Conservation (phyloP, 202 grass and related monocot genomes). For the Thinopyrum obtusiflorum region DNA sequence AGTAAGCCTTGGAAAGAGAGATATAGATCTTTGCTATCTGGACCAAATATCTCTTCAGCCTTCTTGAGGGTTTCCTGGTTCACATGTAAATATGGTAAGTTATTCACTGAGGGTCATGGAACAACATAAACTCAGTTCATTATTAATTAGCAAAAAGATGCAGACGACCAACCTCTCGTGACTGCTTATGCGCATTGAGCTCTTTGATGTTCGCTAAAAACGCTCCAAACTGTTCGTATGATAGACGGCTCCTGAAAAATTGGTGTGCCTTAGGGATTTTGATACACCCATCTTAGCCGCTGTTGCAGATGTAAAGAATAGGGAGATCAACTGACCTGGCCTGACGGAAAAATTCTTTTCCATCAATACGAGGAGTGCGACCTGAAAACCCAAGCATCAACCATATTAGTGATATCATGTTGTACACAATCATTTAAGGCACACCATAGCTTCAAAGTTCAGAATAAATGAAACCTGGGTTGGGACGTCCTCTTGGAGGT, state of each 20-base stretch:
- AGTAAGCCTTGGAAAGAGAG: slow-evolving; percentile 86
- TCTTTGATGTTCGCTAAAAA: slow-evolving; percentile 97
- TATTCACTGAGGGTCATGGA: neutral
- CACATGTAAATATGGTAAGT: slow-evolving; percentile 9
- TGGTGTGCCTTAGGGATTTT: neutral
- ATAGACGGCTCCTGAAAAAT: slow-evolving; percentile 76
- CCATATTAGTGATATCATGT: neutral
- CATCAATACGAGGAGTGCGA: slow-evolving; percentile 79
- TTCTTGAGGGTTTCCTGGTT: slow-evolving; percentile 91
- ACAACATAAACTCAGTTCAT: neutral
- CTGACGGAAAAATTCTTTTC: slow-evolving; percentile 96
- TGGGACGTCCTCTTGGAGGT: slow-evolving; percentile 61
- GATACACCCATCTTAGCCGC: neutral
- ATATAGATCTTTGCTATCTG: slow-evolving; percentile 83
- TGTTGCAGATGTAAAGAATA: neutral
- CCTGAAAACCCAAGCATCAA: slow-evolving; percentile 56
- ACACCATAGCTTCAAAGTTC: neutral
- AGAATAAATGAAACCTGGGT: slow-evolving; percentile 58
- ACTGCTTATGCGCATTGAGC: slow-evolving; percentile 90
- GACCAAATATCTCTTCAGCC: slow-evolving; percentile 93
- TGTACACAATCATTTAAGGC: neutral
- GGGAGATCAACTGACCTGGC: slow-evolving; percentile 62
- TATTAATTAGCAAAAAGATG: neutral
- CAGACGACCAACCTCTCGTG: slow-evolving; percentile 60
- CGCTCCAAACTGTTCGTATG: slow-evolving; percentile 95